Percentiles rank a stretch among this genome's conserved stretches.
These are phyloP conservation scores for Yamadazyma phyllophila DNA, from an alignment of 805 yeast species.

Conservation along the genomic window DNA sequence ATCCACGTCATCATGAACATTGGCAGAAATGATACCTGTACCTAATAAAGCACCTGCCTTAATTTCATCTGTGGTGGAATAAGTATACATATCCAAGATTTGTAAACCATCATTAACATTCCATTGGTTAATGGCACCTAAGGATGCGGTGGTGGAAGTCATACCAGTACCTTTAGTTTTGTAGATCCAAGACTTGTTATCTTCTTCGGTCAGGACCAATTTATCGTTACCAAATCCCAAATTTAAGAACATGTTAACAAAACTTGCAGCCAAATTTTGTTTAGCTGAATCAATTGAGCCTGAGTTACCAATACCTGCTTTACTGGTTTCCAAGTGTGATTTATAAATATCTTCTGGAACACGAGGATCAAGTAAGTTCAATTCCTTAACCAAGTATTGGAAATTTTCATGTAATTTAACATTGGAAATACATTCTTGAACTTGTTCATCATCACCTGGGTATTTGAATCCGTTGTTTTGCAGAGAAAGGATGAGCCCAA, in stretches of 20 bases:
- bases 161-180: conserved; percentile 90
- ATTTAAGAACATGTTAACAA: conserved; percentile 88
- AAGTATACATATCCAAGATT: conserved; percentile 81
- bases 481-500: conserved; percentile 83
- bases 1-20: conserved; percentile 94
- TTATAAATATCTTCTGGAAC: conserved; percentile 94
- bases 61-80: conserved; percentile 79
- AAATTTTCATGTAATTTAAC: conserved; percentile 74
- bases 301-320: conserved; percentile 58
- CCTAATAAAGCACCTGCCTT: conserved; percentile 97
- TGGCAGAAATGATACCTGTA: conserved; percentile 87
- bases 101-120: conserved; percentile 86
- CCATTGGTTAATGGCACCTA: conserved; percentile 92
- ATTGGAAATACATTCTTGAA: conserved; percentile 84
- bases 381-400: conserved; percentile 76
- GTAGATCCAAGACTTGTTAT: conserved; percentile 78
- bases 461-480: conserved; percentile 78
- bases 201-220: conserved; percentile 69
- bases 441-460: conserved; percentile 60
- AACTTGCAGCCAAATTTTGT: conserved; percentile 92
- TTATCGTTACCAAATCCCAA: conserved; percentile 90
- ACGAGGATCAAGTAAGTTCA: conserved; percentile 84
- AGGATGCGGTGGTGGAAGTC: conserved; percentile 86
- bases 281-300: conserved; percentile 78
- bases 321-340: conserved; percentile 76